Evolutionary conservation across 1,284 basidiomycete genomes (phyloP).

Genomic region (Paramarasmius palmivorus): DNA sequence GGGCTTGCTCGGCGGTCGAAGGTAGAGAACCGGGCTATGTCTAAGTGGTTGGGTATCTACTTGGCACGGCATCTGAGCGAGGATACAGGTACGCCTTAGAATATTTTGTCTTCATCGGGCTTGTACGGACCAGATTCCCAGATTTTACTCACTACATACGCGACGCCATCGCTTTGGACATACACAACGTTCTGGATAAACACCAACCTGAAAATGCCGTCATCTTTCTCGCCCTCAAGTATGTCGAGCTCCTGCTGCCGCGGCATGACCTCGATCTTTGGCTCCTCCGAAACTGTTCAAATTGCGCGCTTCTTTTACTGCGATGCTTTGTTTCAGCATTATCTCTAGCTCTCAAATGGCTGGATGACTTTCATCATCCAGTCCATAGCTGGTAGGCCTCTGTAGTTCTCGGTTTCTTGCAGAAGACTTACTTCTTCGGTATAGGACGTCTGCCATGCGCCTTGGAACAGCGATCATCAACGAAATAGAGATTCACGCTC

Average conservation of each 20-base stretch:
- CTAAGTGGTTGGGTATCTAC: background rate
- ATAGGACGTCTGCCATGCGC: constrained; percentile 28
- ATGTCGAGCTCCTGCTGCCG: constrained; percentile 37
- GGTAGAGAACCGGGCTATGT: background rate
- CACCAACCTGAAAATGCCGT: constrained; percentile 2
- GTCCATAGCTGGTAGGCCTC: constrained; percentile 33
- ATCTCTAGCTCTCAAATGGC: constrained; percentile 56
- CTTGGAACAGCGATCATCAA: constrained; percentile 29
- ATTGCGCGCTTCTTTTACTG: constrained; percentile 35
- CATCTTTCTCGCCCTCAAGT: constrained; percentile 49
- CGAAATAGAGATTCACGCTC: constrained; percentile 27
- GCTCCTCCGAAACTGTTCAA: constrained; percentile 12
- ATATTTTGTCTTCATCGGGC: too few relatives aligned
- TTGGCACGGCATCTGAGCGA: background rate
- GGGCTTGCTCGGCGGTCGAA: background rate
- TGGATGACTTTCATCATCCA: constrained; percentile 45
- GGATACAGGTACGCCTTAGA: background rate
- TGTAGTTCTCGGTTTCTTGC: background rate
- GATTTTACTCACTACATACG: background rate
- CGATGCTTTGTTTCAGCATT: constrained; percentile 45
- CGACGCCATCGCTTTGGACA: background rate
- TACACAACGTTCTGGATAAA: background rate
- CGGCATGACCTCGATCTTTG: constrained; percentile 18
- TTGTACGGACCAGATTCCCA: background rate
- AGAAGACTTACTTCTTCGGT: constrained; percentile 12